A percentile compares a stretch with the other conserved stretches of the same genome.
Conservation (phyloP, 306 rosid genomes). For the Acmispon strigosus region DNA sequence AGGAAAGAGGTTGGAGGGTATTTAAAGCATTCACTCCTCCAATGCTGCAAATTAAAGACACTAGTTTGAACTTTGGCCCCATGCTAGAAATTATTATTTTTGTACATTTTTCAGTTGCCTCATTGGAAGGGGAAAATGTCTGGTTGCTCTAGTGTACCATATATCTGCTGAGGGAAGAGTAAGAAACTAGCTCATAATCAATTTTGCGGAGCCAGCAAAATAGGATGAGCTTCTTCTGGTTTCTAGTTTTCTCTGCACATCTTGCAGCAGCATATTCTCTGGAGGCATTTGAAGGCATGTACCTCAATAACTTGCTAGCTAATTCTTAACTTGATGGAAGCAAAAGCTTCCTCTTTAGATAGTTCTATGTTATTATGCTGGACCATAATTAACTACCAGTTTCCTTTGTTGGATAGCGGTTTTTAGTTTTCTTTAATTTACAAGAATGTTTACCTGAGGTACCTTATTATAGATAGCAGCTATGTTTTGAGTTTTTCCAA, state of each 20-base stretch:
- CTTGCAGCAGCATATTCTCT: conserved; percentile 33
- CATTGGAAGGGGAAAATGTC: not conserved
- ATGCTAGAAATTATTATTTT: not conserved
- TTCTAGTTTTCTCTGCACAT: conserved; percentile 35
- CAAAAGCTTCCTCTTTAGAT: not conserved
- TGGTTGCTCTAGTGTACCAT: too few species aligned
- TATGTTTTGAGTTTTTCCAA: too few species aligned
- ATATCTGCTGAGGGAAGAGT: too few species aligned
- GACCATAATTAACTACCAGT: not conserved
- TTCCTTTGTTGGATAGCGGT: not conserved
- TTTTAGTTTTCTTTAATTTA: not conserved
- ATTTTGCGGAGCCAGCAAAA: not conserved
- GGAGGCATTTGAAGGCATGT: conserved; percentile 38
- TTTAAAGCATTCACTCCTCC: conserved; percentile 20
- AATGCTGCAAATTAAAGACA: not conserved
- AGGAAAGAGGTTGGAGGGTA: conserved; percentile 3
- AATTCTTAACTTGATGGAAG: not conserved
- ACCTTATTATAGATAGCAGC: too few species aligned
- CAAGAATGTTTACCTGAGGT: not conserved
- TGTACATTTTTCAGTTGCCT: not conserved
- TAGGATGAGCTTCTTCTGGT: conserved; percentile 35
- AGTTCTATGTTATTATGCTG: not conserved
- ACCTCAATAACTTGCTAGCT: conserved; percentile 22
- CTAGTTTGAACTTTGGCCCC: not conserved
- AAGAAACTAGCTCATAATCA: not conserved